A percentile compares a stretch with the other conserved stretches of the same genome.
Evolutionary conservation across 805 yeast genomes (phyloP).

Genomic region (Ogataea sp.): DNA sequence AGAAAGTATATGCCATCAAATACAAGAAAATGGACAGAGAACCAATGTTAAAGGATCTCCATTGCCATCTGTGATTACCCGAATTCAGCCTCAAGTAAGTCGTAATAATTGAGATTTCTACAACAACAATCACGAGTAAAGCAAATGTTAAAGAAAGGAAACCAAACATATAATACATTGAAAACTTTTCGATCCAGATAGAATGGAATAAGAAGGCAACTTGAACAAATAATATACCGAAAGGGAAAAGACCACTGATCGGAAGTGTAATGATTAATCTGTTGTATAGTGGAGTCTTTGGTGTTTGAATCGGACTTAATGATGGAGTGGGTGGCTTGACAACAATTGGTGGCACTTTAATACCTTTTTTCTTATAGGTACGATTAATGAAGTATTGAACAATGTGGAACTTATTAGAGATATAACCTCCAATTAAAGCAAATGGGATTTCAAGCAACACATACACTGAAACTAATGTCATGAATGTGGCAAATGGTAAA

Average conservation of each 20-base stretch:
- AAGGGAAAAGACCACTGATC: conserved; percentile 67
- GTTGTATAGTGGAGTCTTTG: conserved; percentile 30
- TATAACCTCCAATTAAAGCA: conserved; percentile 62
- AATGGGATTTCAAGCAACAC: conserved; percentile 66
- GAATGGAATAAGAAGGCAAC: conserved; percentile 64
- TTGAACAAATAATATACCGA: conserved; percentile 75
- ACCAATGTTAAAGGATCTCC: conserved; percentile 71
- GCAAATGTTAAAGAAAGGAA: conserved; percentile 57
- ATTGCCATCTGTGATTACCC: conserved; percentile 66
- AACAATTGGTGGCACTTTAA: neutral
- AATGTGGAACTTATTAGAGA: conserved; percentile 21
- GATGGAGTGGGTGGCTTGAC: conserved; percentile 4
- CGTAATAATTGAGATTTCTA: conserved; percentile 66
- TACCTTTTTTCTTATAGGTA: conserved; percentile 6
- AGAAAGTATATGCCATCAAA: conserved; percentile 57
- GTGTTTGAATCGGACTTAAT: conserved; percentile 13
- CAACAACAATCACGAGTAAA: conserved; percentile 51
- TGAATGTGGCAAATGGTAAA: conserved; percentile 69
- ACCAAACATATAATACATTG: conserved; percentile 76
- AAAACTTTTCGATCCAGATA: conserved; percentile 71
- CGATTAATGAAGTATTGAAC: conserved; percentile 5
- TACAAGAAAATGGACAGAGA: conserved; percentile 64
- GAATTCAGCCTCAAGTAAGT: conserved; percentile 49
- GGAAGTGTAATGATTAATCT: conserved; percentile 27
- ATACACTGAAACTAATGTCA: conserved; percentile 51